These are phyloP conservation scores for Hypoxylon perforatum DNA, from an alignment of 495 filamentous ascomycete genomes.

Conservation along the genomic window DNA sequence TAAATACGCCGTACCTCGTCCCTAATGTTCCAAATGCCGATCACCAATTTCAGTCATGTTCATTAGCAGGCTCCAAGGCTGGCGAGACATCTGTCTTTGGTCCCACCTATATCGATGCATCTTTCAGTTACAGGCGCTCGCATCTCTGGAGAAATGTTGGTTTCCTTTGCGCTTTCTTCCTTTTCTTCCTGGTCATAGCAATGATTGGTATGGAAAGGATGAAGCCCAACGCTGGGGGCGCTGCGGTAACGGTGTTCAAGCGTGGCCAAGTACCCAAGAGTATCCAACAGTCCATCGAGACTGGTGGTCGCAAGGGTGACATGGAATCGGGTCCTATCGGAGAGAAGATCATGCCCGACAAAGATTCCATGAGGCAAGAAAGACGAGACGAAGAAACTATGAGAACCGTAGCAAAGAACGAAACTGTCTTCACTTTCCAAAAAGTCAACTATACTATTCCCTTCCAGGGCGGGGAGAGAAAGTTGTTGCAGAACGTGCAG, in stretches of 20 bases:
- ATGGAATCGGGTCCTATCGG: slow-evolving; percentile 26
- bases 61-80: slow-evolving; percentile 63
- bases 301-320: slow-evolving; percentile 29
- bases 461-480: slow-evolving; percentile 66
- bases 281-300: slow-evolving; percentile 42
- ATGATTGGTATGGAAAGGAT: slow-evolving; percentile 75
- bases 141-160: slow-evolving; percentile 80
- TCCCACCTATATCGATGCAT: slow-evolving; percentile 61
- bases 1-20: slow-evolving; percentile 50
- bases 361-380: slow-evolving; percentile 12
- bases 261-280: slow-evolving; percentile 40
- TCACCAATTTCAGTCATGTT: slow-evolving; percentile 64
- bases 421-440: slow-evolving; percentile 73
- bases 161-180: slow-evolving; percentile 73
- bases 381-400: slow-evolving; percentile 19
- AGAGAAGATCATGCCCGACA: slow-evolving; percentile 23
- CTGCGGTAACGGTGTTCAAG: slow-evolving; percentile 72
- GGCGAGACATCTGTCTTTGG: slow-evolving; percentile 61
- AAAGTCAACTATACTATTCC: slow-evolving; percentile 77
- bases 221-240: slow-evolving; percentile 77
- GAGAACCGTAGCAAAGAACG: slow-evolving; percentile 37
- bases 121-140: slow-evolving; percentile 65
- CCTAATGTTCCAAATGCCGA: slow-evolving; percentile 47
- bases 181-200: slow-evolving; percentile 68
- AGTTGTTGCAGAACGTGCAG: slow-evolving; percentile 70